Evolutionary conservation across 202 grass and related monocot genomes (phyloP).

Genomic region (Setaria italica): DNA sequence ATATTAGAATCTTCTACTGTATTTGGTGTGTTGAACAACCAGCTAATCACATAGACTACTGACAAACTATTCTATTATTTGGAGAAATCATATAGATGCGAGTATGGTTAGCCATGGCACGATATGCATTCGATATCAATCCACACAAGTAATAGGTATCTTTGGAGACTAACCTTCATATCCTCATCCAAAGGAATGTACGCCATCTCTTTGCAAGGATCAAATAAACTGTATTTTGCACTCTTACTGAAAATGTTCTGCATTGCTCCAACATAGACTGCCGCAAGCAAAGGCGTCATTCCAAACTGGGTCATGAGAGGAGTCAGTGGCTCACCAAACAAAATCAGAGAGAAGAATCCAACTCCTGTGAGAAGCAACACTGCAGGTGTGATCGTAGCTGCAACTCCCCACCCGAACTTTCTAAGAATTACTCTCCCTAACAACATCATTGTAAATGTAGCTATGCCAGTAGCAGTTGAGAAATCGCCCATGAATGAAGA

Average conservation of each 20-base stretch:
- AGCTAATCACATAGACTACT: neutral
- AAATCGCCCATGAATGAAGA: conserved; percentile 99
- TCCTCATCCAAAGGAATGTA: conserved; percentile 99
- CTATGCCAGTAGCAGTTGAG: conserved; percentile 95
- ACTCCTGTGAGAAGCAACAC: conserved; percentile 96
- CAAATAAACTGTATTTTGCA: conserved; percentile 98
- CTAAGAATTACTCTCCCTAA: conserved; percentile 87
- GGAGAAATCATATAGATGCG: neutral
- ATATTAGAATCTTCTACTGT: neutral
- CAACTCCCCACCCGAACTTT: conserved; percentile 95
- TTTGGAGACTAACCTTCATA: conserved; percentile 85
- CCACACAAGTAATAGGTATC: neutral
- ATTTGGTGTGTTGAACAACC: neutral
- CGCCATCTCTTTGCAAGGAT: conserved; percentile 99
- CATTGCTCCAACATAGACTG: conserved; percentile 92
- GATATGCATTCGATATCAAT: neutral
- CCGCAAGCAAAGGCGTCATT: conserved; percentile 93
- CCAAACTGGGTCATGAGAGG: conserved; percentile 80
- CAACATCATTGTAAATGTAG: conserved; percentile 99
- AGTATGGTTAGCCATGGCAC: conserved; percentile 16
- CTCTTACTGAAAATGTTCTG: conserved; percentile 99
- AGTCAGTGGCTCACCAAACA: conserved; percentile 82
- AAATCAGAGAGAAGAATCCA: conserved; percentile 96
- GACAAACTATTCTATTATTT: conserved; percentile 11
- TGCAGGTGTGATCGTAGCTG: conserved; percentile 93